Conservation (phyloP, 495 filamentous ascomycete species). For the Penicillium ucsense region DNA sequence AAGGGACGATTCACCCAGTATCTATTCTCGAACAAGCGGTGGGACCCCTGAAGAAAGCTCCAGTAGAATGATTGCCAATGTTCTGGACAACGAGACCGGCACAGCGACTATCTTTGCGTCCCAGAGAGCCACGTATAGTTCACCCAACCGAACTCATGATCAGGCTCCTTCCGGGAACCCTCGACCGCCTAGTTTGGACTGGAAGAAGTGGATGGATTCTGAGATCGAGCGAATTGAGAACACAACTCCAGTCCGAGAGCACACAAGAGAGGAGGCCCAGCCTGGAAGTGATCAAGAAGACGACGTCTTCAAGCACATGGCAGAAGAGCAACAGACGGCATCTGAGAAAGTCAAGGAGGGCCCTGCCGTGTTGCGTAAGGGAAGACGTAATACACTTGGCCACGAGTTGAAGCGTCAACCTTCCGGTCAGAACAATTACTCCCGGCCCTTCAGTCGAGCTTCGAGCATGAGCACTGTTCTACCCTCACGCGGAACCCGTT, state of each 20-base stretch:
- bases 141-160: conserved; percentile 14
- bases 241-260: conserved; percentile 27
- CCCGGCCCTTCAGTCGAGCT: conserved; percentile 26
- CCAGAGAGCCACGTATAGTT: conserved; percentile 29
- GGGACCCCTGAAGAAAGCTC: conserved; percentile 26
- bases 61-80: background rate
- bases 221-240: conserved; percentile 31
- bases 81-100: conserved; percentile 17
- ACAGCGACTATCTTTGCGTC: conserved; percentile 37
- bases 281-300: conserved; percentile 38
- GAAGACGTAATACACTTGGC: background rate
- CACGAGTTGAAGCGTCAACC: conserved; percentile 4
- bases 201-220: conserved; percentile 41
- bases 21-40: conserved; percentile 48
- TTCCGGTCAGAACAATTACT: conserved; percentile 23
- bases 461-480: conserved; percentile 22
- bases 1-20: conserved; percentile 32
- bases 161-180: background rate
- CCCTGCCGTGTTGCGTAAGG: background rate
- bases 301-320: conserved; percentile 8
- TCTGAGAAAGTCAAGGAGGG: background rate
- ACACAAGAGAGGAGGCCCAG: conserved; percentile 53
- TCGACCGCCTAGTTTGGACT: conserved; percentile 27
- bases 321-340: conserved; percentile 2
- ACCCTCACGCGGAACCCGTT: conserved; percentile 9